These are phyloP conservation scores for Suillus occidentalis DNA, from an alignment of 768 basidiomycete species.

Conservation along the genomic window DNA sequence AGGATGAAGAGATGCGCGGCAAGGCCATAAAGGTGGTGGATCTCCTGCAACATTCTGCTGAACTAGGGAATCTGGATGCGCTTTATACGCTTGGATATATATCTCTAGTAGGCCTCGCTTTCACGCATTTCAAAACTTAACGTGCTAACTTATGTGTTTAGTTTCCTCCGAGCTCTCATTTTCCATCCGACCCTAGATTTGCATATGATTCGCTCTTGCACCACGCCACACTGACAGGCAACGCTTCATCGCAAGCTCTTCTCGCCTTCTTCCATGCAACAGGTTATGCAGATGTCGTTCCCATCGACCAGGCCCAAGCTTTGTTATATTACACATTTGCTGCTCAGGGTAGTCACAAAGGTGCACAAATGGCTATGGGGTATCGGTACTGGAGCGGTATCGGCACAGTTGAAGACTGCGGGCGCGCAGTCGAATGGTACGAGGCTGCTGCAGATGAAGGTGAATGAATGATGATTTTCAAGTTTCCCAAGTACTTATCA, in stretches of 20 bases:
- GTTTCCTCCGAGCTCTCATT: constrained; percentile 75
- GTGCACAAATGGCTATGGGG: constrained; percentile 89
- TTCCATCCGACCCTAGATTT: constrained; percentile 56
- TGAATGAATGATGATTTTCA: constrained; percentile 28
- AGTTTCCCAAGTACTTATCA: constrained; percentile 5
- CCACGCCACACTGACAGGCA: constrained; percentile 72
- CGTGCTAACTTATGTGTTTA: constrained; percentile 24
- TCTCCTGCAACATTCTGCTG: constrained; percentile 76
- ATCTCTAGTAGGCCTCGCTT: constrained; percentile 53
- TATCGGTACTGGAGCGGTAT: constrained; percentile 98
- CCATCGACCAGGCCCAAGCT: constrained; percentile 75
- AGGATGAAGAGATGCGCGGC: constrained; percentile 64
- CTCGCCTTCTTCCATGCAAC: constrained; percentile 89
- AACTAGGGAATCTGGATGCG: constrained; percentile 75
- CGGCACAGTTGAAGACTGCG: constrained; percentile 84
- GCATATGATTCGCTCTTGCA: constrained; percentile 63
- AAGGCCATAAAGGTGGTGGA: constrained; percentile 84
- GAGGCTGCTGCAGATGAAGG: constrained; percentile 86
- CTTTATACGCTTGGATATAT: constrained; percentile 65
- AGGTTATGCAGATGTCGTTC: constrained; percentile 67
- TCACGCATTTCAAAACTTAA: background rate
- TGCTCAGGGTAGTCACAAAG: constrained; percentile 82
- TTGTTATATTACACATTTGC: constrained; percentile 94
- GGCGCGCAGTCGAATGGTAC: constrained; percentile 84
- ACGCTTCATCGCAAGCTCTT: constrained; percentile 83